Evolutionary conservation across 192 early-diverging fungal genomes (phyloP), one percentile per base, ranked within the genome.

Genomic region (Rhizophagus clarus): DNA sequence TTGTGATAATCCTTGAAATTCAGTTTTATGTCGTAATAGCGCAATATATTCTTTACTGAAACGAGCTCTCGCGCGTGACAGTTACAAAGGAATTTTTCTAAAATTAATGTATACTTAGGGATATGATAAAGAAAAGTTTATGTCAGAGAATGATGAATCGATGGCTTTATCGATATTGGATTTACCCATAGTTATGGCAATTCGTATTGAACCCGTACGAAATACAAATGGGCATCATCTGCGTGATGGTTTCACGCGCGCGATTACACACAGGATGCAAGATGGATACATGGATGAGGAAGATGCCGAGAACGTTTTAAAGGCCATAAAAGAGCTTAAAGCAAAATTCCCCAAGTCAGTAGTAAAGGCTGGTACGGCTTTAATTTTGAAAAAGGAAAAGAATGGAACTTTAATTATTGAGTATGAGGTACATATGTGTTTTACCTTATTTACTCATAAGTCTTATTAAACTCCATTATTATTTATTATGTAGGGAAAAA

Each of bases 221-320:
- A 73, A 84, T 31, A 89, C 89, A 1, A 87, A 87, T 60, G 87
- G 84, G 0, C 85, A 85, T 24, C 89, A 90, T 81, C 72, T 90
- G n/a, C 83, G 89, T 6, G 89, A 90, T 77, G 89, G 89, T 0
- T 90, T 90, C 62, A 83, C 87, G 6, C 79, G 85, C 2, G 79
- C 84, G 20, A 76, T 90, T 63, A 75, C 84, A 12, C 81, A 87
- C 29, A 84, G 85, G 32, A 83, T 84, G 75, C 85, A 89, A 49
- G 47, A 79, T 1, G 83, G 82, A 32, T 74, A 85, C 12, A 29
- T 87, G 61, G 80, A 64, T 4, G 82, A 84, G 60, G 88, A 89
- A 3, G 51, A 66, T 24, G 85, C 88, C 8, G 84, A 87, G 86
- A 79, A 82, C n/a, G 84, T 89, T 6, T 72, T 90, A 70, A 79